These are phyloP conservation scores for Ogataea hybrid DNA, from an alignment of 1,139 yeast genomes.

Conservation along the genomic window DNA sequence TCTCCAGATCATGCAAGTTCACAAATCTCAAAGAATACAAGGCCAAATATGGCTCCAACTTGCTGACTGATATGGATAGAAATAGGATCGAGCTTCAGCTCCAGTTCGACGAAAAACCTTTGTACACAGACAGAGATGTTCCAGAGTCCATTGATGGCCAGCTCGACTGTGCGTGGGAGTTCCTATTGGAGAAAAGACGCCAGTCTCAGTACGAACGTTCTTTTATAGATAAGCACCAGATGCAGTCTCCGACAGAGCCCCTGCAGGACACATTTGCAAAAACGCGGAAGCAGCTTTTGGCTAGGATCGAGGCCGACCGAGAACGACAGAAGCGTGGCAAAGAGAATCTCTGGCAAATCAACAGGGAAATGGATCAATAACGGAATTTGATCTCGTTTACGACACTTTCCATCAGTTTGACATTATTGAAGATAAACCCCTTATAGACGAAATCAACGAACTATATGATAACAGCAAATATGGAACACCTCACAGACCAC, in stretches of 20 bases:
- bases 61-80: conserved; percentile 38
- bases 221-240: conserved; percentile 22
- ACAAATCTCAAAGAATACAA: conserved; percentile 25
- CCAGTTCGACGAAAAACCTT: conserved; percentile 33
- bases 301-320: conserved; percentile 83
- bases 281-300: conserved; percentile 51
- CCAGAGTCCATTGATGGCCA: background rate
- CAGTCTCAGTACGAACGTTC: conserved; percentile 51
- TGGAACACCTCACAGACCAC: conserved; percentile 1
- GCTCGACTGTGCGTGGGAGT: conserved; percentile 45
- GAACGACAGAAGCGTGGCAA: conserved; percentile 79
- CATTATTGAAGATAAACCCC: conserved; percentile 33
- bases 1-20: conserved; percentile 23
- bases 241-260: conserved; percentile 4
- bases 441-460: conserved; percentile 25
- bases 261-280: conserved; percentile 16
- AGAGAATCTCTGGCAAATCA: conserved; percentile 71
- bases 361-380: conserved; percentile 46
- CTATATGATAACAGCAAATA: conserved; percentile 15
- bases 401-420: conserved; percentile 44
- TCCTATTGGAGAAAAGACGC: conserved; percentile 45
- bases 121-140: conserved; percentile 9
- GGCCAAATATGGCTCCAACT: conserved; percentile 32
- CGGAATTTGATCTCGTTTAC: conserved; percentile 65
- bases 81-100: conserved; percentile 36